phyloP scores from a whole-genome alignment of 2,329 filamentous ascomycete genomes.

The Xylaria sp. region DNA sequence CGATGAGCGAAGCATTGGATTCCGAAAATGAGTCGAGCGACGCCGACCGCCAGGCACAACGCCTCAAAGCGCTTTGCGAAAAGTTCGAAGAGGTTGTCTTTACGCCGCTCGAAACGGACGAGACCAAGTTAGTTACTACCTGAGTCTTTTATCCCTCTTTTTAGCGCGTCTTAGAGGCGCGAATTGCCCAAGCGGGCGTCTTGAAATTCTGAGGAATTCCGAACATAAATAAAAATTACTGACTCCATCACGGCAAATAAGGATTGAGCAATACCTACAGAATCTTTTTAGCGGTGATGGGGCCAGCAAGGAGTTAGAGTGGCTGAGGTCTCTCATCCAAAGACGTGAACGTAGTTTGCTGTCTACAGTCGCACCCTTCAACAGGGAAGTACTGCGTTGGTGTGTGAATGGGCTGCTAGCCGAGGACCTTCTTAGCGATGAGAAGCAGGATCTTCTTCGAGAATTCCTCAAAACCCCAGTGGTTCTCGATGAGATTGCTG shows the following conservation, averaged over 20 bases:
- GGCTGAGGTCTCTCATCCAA: conserved; percentile 24
- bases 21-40: conserved; percentile 37
- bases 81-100: conserved; percentile 49
- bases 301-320: conserved; percentile 30
- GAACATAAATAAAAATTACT: too few species aligned
- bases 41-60: conserved; percentile 45
- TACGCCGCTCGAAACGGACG: conserved; percentile 42
- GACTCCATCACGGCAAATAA: too few species aligned
- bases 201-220: too few species aligned
- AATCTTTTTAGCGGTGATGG: conserved; percentile 41
- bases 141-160: too few species aligned
- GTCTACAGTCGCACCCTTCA: conserved; percentile 40
- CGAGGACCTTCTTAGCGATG: conserved; percentile 50
- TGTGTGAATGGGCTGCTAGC: conserved; percentile 47
- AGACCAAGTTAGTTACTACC: too few species aligned
- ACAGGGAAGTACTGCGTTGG: conserved; percentile 37
- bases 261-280: conserved; percentile 42
- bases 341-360: conserved; percentile 31
- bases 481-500: conserved; percentile 49
- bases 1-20: conserved; percentile 11
- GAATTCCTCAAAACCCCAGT: conserved; percentile 47
- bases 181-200: too few species aligned
- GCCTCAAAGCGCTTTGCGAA: conserved; percentile 45
- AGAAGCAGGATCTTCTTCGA: conserved; percentile 47
- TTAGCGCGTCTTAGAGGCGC: too few species aligned